Evolutionary conservation across 306 rosid genomes (phyloP).

Genomic region (Vigna hirtella): DNA sequence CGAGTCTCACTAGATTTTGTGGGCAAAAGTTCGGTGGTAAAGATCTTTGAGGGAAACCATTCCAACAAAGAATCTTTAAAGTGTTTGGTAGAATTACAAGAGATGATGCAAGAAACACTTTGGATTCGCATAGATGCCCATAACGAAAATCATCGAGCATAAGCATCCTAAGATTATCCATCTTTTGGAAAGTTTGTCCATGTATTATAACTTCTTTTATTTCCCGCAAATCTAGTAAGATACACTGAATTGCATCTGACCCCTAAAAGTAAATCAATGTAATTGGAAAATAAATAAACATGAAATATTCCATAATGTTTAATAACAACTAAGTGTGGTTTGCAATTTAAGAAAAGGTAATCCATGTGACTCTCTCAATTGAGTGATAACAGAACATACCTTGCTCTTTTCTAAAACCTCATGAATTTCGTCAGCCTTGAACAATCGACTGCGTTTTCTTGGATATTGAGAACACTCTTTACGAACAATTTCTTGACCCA

Average conservation of each 20-base stretch:
- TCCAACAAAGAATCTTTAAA: conserved; percentile 38
- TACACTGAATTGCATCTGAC: conserved; percentile 30
- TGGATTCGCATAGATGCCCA: too few relatives aligned
- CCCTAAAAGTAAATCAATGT: conserved; percentile 33
- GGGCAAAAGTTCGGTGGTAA: conserved; percentile 1
- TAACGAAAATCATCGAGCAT: too few relatives aligned
- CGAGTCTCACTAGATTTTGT: conserved; percentile 29
- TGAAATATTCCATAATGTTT: too few relatives aligned
- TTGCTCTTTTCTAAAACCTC: conserved; percentile 30
- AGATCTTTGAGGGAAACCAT: conserved; percentile 24
- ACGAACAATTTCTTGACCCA: conserved; percentile 46
- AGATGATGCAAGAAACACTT: background rate
- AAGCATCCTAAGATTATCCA: conserved; percentile 46
- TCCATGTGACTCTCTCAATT: too few relatives aligned
- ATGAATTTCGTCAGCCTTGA: conserved; percentile 14
- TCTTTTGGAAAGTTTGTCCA: conserved; percentile 7
- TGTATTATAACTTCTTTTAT: background rate
- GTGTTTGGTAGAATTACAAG: background rate
- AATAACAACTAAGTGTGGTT: background rate
- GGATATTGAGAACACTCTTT: background rate
- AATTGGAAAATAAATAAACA: background rate
- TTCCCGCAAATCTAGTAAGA: conserved; percentile 30
- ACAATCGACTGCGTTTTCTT: conserved; percentile 50
- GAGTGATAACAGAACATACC: conserved; percentile 10
- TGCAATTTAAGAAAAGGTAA: too few relatives aligned